A percentile compares a stretch with the other conserved stretches of the same genome.
Conservation (phyloP, 805 yeast species). For the Isabelozyma pseudorhagii region DNA sequence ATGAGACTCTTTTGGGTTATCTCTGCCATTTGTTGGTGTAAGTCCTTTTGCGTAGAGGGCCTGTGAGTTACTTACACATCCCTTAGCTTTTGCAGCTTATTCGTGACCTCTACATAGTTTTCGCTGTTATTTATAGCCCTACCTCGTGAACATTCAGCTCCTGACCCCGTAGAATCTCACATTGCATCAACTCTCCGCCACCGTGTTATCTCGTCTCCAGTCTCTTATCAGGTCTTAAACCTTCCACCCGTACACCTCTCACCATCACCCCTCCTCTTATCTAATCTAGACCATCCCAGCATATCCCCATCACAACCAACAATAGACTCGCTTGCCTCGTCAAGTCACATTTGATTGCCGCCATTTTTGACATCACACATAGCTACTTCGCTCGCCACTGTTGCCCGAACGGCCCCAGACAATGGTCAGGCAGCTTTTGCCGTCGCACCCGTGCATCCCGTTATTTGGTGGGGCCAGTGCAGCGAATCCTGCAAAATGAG, state of each 20-base stretch:
- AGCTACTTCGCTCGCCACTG: neutral
- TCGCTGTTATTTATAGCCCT: too few relatives aligned
- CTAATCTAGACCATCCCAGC: neutral
- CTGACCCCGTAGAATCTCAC: too few relatives aligned
- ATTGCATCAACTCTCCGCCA: too few relatives aligned
- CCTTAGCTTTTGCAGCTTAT: too few relatives aligned
- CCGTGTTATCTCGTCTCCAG: too few relatives aligned
- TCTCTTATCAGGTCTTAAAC: too few relatives aligned
- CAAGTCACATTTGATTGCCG: neutral
- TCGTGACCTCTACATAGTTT: too few relatives aligned
- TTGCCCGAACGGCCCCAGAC: neutral
- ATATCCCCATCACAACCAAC: neutral
- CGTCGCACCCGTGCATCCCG: neutral
- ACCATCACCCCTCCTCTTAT: neutral
- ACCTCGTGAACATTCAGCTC: too few relatives aligned
- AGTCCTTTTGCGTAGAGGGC: too few relatives aligned
- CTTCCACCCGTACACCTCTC: neutral
- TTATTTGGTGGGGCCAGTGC: conserved; percentile 2
- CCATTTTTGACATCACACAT: neutral
- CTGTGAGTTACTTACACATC: too few relatives aligned
- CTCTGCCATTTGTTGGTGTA: too few relatives aligned
- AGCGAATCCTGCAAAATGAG: neutral
- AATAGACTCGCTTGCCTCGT: neutral
- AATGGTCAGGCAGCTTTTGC: neutral
- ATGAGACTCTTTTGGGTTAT: too few relatives aligned